Evolutionary conservation across 257 asterid species (phyloP), one percentile per base, ranked within the genome.

Genomic region (Henckelia pumila): DNA sequence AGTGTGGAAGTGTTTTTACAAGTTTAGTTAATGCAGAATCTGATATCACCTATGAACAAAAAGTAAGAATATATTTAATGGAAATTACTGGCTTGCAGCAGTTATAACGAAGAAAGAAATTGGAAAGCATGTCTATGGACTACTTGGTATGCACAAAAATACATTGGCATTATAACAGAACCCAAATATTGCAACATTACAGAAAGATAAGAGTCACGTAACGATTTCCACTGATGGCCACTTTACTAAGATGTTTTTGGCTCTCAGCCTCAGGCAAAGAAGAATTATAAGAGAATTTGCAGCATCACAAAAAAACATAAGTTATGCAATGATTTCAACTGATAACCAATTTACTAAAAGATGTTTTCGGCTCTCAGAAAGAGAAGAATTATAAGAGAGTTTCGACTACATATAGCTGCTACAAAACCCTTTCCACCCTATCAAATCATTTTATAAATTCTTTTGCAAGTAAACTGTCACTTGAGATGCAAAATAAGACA

Each of bases 11-110:
- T 75, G 72, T 75, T 67, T 70, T 80, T 44, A 77, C 66, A 62
- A 92, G 65, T 74, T 73, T 73, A 73, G 58, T 77, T 56, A 92
- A 61, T 24, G 84, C 74, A 55, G 95, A 80, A 79, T 92, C 90
- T 22, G 95, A 83, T 76, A 92, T 78, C 63, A 75, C 90, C 96
- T 89, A 86, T 71, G 66, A 73, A 71, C 56, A 73, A 68, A 62
- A 75, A 8, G 74, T 28, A 37, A 68, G 37, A 1, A 28, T 8
- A 56, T 64, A 66, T 50, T 56, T 56, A 49, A 72, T 58, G 56
- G 25, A 63, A 70, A 13, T 33, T 2, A 61, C 33, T 60, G 52
- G 60, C 57, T 52, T 22, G 67, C 73, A 64, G 22, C 44, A 73
- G 49, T 70, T 28, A 57, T 25, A 22, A 59, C 32, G 53, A 47